phyloP scores from a whole-genome alignment of 495 filamentous ascomycete genomes.

The Penicillium simplicissimum region DNA sequence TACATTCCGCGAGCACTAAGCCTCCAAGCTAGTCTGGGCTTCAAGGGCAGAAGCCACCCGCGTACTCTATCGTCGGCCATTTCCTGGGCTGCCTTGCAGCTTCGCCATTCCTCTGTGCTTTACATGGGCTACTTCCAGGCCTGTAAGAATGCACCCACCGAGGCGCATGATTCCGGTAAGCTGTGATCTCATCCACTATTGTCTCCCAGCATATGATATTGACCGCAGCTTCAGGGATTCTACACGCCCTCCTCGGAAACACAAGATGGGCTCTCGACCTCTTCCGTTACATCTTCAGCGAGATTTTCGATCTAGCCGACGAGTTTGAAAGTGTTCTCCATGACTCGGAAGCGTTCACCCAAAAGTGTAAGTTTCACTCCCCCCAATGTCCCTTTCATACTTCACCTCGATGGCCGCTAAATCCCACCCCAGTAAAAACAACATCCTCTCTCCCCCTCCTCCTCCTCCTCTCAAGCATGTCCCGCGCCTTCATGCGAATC shows the following conservation, averaged over 20 bases:
- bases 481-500: conserved; percentile 68
- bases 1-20: conserved; percentile 69
- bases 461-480: conserved; percentile 70
- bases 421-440: conserved; percentile 49
- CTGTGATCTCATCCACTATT: background rate
- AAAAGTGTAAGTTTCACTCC: conserved; percentile 40
- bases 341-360: conserved; percentile 45
- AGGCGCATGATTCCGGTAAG: conserved; percentile 66
- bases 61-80: conserved; percentile 67
- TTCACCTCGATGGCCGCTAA: too few relatives aligned
- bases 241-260: conserved; percentile 46
- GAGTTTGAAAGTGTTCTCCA: conserved; percentile 47
- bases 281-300: conserved; percentile 67
- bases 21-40: conserved; percentile 68
- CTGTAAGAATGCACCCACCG: conserved; percentile 47
- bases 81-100: conserved; percentile 70
- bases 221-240: conserved; percentile 35
- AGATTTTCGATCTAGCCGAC: conserved; percentile 61
- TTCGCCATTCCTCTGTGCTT: conserved; percentile 68
- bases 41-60: conserved; percentile 56
- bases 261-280: conserved; percentile 68
- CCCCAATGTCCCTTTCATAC: background rate
- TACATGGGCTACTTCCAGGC: conserved; percentile 61
- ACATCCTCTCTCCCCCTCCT: conserved; percentile 62
- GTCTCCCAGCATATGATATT: background rate